Base-by-base conservation (phyloP, 768 basidiomycete species). In the Stropharia rugosoannulata region DNA sequence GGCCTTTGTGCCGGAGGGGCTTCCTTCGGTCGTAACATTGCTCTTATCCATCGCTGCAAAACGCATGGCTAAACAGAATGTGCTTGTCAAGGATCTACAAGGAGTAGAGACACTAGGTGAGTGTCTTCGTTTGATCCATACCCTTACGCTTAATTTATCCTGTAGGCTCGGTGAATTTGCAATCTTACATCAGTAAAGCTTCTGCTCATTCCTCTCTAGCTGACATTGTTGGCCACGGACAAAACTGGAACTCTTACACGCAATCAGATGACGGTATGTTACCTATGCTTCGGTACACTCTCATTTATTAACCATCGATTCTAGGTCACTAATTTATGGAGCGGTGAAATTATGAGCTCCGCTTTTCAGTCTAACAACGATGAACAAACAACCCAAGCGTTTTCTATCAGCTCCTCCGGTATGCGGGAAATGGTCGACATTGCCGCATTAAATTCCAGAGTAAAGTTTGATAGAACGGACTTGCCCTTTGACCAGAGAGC, bases 311-410 rank as follows among this genome's bases (percentile, higher is more conserved):
- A 51, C 25, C 11, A 3, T 41, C 9, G 8, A 12, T 22, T 29
- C 13, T 39, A 81, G 80, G 81, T 86, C 3, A 82, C 85, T 12
- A 87, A 87, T 56, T 64, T 86, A 13, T 88, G 86, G 85, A 86
- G 80, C 64, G 81, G 83, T 0, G 72, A 67, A 41, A 74, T 73
- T 61, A 87, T 88, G 85, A 82, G 73, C 59, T 77, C 84, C 0
- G 84, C 85, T 9, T 88, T 85, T 74, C 83, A 84, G 77, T 86
- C 85, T 0, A 86, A 87, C 68, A 88, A 88, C 60, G 85, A 88
- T 64, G 80, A 82, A 5, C 65, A 78, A n/a, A 73, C 73, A 10
- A 84, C 81, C 0, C 68, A 67, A 22, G 63, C 68, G 0, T 88
- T 87, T 67, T 71, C 79, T 0, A 70, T 82, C 41, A 69, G 74